Percentiles rank a stretch among this genome's conserved stretches.
Evolutionary conservation across 352 stramenopile genomes (phyloP).

Genomic region (Peronospora belbahrii): DNA sequence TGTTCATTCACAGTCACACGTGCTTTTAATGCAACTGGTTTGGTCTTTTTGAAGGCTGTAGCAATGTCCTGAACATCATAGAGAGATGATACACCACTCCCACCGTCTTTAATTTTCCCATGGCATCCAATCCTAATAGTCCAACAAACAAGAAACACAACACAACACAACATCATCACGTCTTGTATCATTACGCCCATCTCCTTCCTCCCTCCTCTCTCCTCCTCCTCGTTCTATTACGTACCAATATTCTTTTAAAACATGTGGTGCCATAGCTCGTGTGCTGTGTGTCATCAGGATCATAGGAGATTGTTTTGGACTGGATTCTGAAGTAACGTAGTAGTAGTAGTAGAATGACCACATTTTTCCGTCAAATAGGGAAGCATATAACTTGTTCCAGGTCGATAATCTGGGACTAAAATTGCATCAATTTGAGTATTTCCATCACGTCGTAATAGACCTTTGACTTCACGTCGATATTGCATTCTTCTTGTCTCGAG

Average conservation of each 20-base stretch:
- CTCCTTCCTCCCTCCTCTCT: neutral
- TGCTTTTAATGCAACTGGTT: constrained; percentile 44
- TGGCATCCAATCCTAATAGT: constrained; percentile 44
- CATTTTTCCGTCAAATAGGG: constrained; percentile 66
- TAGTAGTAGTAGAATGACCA: too few species aligned
- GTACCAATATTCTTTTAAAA: constrained; percentile 77
- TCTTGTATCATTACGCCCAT: neutral
- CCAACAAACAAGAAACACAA: too few species aligned
- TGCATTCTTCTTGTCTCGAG: constrained; percentile 23
- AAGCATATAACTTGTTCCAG: constrained; percentile 61
- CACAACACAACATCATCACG: constrained; percentile 2
- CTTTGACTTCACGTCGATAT: constrained; percentile 54
- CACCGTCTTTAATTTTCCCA: constrained; percentile 34
- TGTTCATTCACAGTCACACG: constrained; percentile 51
- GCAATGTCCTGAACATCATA: constrained; percentile 61
- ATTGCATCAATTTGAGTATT: constrained; percentile 44
- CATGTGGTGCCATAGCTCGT: constrained; percentile 56
- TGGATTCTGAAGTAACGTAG: constrained; percentile 13
- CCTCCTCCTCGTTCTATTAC: too few species aligned
- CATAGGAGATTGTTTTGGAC: constrained; percentile 27
- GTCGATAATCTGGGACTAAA: constrained; percentile 61
- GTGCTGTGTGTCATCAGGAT: constrained; percentile 77
- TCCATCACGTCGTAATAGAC: constrained; percentile 37
- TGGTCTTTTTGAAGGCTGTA: constrained; percentile 42
- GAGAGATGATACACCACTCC: constrained; percentile 36